Evolutionary conservation across 108 stramenopile genomes (phyloP).

Genomic region (Cylindrotheca closterium): DNA sequence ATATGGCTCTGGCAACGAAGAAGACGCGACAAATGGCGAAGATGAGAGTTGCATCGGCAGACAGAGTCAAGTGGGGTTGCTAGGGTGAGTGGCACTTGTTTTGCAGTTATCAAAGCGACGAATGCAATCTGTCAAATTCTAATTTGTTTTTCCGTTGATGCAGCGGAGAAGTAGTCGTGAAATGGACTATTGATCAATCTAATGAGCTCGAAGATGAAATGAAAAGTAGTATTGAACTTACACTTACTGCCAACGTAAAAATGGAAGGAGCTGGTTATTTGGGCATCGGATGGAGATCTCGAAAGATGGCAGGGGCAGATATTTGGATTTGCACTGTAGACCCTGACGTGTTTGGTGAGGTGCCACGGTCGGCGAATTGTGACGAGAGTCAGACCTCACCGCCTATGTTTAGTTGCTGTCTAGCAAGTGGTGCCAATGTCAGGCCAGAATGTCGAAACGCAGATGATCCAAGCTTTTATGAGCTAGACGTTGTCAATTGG

Average conservation of each 20-base stretch:
- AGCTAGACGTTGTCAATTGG: not conserved
- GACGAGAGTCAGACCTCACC: not conserved
- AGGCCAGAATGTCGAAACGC: not conserved
- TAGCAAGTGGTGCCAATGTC: not conserved
- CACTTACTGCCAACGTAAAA: not conserved
- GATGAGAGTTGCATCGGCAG: too few species aligned
- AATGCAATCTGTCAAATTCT: too few species aligned
- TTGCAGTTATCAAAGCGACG: too few species aligned
- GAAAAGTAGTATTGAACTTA: slow-evolving; percentile 5
- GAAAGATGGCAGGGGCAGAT: slow-evolving; percentile 9
- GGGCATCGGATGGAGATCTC: slow-evolving; percentile 8
- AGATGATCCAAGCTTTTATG: not conserved
- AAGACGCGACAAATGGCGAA: not conserved
- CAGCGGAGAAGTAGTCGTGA: too few species aligned
- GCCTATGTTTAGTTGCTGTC: not conserved
- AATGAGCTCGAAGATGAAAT: not conserved
- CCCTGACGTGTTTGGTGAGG: not conserved
- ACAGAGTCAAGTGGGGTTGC: not conserved
- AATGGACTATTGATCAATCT: too few species aligned
- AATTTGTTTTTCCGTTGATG: too few species aligned
- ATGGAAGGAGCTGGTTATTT: slow-evolving; percentile 16
- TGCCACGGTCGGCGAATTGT: not conserved
- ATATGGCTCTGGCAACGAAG: not conserved
- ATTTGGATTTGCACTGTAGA: slow-evolving; percentile 10
- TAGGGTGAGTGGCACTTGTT: slow-evolving; percentile 1